Conservation (phyloP, 108 stramenopile species). For the Cyclotella choctawhatcheeana region DNA sequence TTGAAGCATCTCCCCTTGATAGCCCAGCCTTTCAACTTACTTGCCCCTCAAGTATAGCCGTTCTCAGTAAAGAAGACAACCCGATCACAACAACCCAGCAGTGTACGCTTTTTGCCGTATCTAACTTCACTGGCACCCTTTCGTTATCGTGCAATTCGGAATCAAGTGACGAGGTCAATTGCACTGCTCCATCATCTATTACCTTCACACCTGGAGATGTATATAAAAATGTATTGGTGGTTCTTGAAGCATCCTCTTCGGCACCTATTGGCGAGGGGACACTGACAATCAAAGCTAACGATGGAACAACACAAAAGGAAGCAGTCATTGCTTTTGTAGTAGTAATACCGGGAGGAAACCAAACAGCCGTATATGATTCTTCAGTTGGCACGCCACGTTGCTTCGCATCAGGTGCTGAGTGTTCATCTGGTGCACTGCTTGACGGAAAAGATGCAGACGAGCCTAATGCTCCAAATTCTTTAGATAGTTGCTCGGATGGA, state of each 20-base stretch:
- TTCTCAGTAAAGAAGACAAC: background rate
- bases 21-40: constrained; percentile 6
- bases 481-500: constrained; percentile 13
- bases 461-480: constrained; percentile 7
- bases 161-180: background rate
- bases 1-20: background rate
- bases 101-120: constrained; percentile 6
- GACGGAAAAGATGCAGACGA: constrained; percentile 10
- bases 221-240: background rate
- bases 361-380: constrained; percentile 10
- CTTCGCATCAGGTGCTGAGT: background rate
- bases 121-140: background rate
- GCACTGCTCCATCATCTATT: background rate
- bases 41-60: background rate
- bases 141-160: background rate
- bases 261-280: background rate
- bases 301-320: constrained; percentile 4
- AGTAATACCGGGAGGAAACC: constrained; percentile 1
- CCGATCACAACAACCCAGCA: background rate
- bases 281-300: background rate
- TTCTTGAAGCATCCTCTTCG: background rate
- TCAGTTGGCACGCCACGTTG: background rate
- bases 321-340: background rate
- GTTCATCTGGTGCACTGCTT: constrained; percentile 6
- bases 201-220: constrained; percentile 5